phyloP scores from a whole-genome alignment of 345 rosid species.

The Moringa oleifera region DNA sequence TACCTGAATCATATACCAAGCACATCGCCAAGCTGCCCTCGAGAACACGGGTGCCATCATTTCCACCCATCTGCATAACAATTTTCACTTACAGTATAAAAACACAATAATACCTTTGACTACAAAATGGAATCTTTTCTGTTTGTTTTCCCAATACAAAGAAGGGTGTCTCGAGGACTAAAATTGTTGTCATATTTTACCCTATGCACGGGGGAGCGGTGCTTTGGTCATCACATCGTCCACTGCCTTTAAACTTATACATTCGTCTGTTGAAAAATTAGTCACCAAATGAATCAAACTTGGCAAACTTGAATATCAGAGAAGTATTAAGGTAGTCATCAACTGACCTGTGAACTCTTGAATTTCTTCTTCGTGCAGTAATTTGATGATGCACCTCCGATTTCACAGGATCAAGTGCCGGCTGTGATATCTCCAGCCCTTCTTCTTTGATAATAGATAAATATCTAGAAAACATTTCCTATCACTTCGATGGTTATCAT shows the following conservation, averaged over 20 bases:
- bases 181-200: constrained; percentile 23
- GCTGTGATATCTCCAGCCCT: constrained; percentile 90
- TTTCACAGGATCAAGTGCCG: constrained; percentile 78
- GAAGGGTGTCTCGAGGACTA: background rate
- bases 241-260: constrained; percentile 74
- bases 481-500: background rate
- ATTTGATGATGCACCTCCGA: constrained; percentile 74
- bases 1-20: constrained; percentile 97
- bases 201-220: constrained; percentile 89
- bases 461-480: constrained; percentile 40
- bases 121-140: no score
- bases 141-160: background rate
- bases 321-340: background rate
- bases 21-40: constrained; percentile 82
- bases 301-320: background rate
- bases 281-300: background rate
- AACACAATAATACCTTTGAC: background rate
- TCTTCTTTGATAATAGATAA: constrained; percentile 59
- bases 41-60: constrained; percentile 99
- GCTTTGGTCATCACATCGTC: constrained; percentile 61
- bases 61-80: constrained; percentile 82
- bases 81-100: background rate
- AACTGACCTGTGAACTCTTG: constrained; percentile 60
- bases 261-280: constrained; percentile 45
- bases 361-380: constrained; percentile 53